phyloP scores from a whole-genome alignment of 768 basidiomycete genomes.

The Gautieria morchelliformis region DNA sequence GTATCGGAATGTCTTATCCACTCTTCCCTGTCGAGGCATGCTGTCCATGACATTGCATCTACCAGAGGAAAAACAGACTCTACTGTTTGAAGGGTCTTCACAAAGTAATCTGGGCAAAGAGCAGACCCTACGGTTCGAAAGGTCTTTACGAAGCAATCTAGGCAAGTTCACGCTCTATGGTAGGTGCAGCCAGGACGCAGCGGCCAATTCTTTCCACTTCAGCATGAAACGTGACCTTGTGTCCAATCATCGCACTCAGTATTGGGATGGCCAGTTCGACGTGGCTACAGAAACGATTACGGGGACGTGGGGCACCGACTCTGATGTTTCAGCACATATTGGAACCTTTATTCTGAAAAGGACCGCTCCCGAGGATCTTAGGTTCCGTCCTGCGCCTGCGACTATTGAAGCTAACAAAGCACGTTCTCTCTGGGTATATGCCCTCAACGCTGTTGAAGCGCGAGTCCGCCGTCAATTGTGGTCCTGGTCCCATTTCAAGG shows the following conservation, averaged over 20 bases:
- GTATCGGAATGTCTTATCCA: background rate
- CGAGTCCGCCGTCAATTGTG: conserved; percentile 17
- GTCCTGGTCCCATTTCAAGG: conserved; percentile 24
- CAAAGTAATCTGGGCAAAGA: conserved; percentile 6
- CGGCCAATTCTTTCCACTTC: conserved; percentile 13
- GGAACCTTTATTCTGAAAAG: conserved; percentile 20
- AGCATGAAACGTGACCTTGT: conserved; percentile 12
- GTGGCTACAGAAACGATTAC: conserved; percentile 15
- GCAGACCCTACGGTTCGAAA: conserved; percentile 10
- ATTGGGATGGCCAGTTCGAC: conserved; percentile 14
- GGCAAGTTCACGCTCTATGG: conserved; percentile 15
- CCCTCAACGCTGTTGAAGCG: conserved; percentile 16
- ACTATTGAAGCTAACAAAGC: conserved; percentile 17
- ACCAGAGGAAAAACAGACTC: conserved; percentile 9
- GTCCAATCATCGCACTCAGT: conserved; percentile 15
- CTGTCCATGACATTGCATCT: conserved; percentile 7
- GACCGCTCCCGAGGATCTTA: conserved; percentile 17
- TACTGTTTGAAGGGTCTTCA: conserved; percentile 6
- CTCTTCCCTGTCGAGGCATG: conserved; percentile 6
- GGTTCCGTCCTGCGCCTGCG: conserved; percentile 19
- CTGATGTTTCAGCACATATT: background rate
- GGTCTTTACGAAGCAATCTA: conserved; percentile 2
- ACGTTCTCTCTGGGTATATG: conserved; percentile 25
- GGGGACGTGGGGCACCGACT: conserved; percentile 19
- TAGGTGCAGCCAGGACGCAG: conserved; percentile 9